Percentiles rank a stretch among this genome's conserved stretches.
phyloP scores from a whole-genome alignment of 257 asterid species.

The Voacanga thouarsii region DNA sequence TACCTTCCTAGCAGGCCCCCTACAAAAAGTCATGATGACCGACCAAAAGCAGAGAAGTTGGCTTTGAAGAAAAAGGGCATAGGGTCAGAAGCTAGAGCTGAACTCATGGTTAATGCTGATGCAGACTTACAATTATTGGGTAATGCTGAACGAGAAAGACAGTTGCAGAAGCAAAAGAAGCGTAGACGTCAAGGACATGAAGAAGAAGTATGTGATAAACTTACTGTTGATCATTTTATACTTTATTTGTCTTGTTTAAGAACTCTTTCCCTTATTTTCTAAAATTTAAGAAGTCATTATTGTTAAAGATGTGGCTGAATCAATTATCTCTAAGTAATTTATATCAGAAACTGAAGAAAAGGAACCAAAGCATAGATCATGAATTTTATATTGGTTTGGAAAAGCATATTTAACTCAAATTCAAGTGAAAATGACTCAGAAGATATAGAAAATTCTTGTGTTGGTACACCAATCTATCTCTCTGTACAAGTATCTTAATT shows the following conservation, averaged over 20 bases:
- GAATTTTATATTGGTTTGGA: neutral
- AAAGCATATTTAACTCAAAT: neutral
- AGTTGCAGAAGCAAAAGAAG: conserved; percentile 71
- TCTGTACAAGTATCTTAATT: neutral
- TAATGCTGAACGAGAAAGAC: conserved; percentile 83
- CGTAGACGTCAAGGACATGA: conserved; percentile 94
- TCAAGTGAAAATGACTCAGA: neutral
- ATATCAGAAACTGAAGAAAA: neutral
- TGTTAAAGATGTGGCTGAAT: neutral
- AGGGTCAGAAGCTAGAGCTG: conserved; percentile 92
- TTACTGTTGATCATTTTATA: conserved; percentile 1
- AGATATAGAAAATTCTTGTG: neutral
- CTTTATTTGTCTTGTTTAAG: neutral
- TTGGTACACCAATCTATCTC: neutral
- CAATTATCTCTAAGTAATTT: neutral
- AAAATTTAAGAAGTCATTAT: neutral
- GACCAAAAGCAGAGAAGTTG: conserved; percentile 66
- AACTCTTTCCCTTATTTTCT: neutral
- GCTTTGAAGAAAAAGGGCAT: conserved; percentile 79
- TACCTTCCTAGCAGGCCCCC: conserved; percentile 43
- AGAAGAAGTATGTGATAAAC: conserved; percentile 58
- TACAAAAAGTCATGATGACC: conserved; percentile 46
- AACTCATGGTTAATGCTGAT: conserved; percentile 76
- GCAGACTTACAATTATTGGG: conserved; percentile 84
- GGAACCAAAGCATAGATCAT: neutral